Base-by-base conservation (phyloP, 805 yeast genomes). In the Candida awuae region DNA sequence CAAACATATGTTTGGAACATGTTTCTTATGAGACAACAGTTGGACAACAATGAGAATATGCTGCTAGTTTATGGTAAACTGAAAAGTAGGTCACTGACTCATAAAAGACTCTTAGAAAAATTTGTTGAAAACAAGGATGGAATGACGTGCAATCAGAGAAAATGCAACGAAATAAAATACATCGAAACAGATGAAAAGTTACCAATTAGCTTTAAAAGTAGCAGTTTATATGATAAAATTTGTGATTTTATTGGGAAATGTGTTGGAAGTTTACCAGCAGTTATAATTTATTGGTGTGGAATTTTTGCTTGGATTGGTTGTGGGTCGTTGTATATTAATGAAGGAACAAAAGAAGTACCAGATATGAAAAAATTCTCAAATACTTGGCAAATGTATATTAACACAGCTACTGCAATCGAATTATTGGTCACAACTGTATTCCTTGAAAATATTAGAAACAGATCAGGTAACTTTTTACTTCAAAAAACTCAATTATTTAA, bases 1-100 rank as follows among this genome's bases (percentile, higher is more conserved):
- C 68, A 62, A 45, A 46, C 62, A 35, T 64, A 64, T 43, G 41
- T 61, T 20, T 64, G 67, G 62, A 66, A 64, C 42, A 62, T 67
- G 2, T 44, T 64, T 14, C 43, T 64, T 37, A 63, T 60, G 63
- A 56, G 68, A 48, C 68, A 64, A 38, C 68, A 64, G 38, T 35
- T 50, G 27, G 56, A 53, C 45, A 61, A 44, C 44, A 47, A 39
- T 43, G 55, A 40, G 38, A 57, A 15, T 47, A 54, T 50, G 52
- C 53, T 45, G 47, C 54, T 35, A 34, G 45, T 37, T 16, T 52
- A 30, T 38, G 63, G 47, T 36, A 58, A 48, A 14, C 32, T 61
- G 6, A 52, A 59, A 32, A 59, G 66, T 17, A 48, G 66, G 32
- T 41, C 51, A 18, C 29, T 38, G 1, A 48, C 58, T n/a, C 55